Evolutionary conservation across 768 basidiomycete species (phyloP).

Genomic region (Chiua virens): DNA sequence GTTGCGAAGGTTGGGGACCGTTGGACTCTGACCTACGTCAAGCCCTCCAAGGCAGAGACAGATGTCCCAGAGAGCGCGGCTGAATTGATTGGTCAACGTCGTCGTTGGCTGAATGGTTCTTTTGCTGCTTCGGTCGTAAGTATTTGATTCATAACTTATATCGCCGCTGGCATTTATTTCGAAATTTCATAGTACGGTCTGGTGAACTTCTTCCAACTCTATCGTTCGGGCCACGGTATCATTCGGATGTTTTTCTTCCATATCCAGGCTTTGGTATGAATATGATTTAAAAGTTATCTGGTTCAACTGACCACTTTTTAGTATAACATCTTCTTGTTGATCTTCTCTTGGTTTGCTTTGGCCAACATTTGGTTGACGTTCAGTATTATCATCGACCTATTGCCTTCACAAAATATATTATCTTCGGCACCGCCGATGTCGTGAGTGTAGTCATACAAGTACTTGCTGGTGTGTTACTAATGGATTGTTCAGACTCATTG

Average conservation of each 20-base stretch:
- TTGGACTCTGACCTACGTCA: slow-evolving; percentile 91
- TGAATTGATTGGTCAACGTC: slow-evolving; percentile 92
- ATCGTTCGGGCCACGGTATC: slow-evolving; percentile 82
- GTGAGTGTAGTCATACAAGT: slow-evolving; percentile 45
- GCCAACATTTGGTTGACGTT: slow-evolving; percentile 96
- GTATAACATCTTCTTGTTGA: slow-evolving; percentile 82
- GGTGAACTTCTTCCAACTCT: slow-evolving; percentile 91
- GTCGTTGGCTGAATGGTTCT: slow-evolving; percentile 96
- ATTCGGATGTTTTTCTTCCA: slow-evolving; percentile 98
- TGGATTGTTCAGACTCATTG: slow-evolving; percentile 63
- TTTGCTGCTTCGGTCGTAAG: slow-evolving; percentile 89
- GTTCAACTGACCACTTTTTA: slow-evolving; percentile 28
- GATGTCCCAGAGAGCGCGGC: slow-evolving; percentile 93
- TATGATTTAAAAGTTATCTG: neutral
- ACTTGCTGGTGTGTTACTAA: neutral
- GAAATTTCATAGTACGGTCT: slow-evolving; percentile 67
- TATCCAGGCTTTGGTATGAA: slow-evolving; percentile 78
- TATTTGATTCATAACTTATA: slow-evolving; percentile 12
- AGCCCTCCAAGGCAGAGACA: slow-evolving; percentile 94
- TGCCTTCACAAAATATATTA: slow-evolving; percentile 52
- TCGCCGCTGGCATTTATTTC: neutral
- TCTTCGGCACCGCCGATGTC: slow-evolving; percentile 72
- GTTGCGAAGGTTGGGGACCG: slow-evolving; percentile 85
- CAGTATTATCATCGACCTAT: slow-evolving; percentile 89
- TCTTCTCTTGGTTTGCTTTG: slow-evolving; percentile 92